Base-by-base conservation (phyloP, 768 basidiomycete genomes). In the Xerocomellus amylosporus region DNA sequence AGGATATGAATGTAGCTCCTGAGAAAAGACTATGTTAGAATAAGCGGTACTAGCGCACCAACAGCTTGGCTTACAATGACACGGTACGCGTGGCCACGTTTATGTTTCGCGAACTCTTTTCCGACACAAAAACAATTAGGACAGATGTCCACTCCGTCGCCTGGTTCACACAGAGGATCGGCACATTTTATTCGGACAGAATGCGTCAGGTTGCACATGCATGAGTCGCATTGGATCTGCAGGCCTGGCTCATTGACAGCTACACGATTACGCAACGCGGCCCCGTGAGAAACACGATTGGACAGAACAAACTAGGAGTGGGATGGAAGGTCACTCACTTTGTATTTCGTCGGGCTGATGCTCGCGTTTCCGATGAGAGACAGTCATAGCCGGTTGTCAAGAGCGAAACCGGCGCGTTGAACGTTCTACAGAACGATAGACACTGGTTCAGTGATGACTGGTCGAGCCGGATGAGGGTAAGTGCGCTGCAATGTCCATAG, bases 131-230 rank as follows among this genome's bases (percentile, higher is more conserved):
- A 98, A 72, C 97, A 98, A 28, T 79, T 67, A 8, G 94, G 93
- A 66, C 97, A 99, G 5, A 99, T 79, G 70, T 99, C 96, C 52
- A 97, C 87, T 17, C 94, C 94, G 41, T 87, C 83, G 24, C 83
- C 79, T 3, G 82, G 80, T 48, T 84, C 86, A 50, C 90, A 93
- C 38, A 73, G 76, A 6, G 83, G 80, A 71, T 91, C 89, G 31
- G 96, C 95, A 68, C 96, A 99, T 73, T 95, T 94, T 68, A 99
- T 93, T 58, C 95, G 88, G 58, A 97, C 85, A n/a, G 91, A 91
- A 68, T 98, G 93, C 4, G 97, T 98, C 61, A 98, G 80, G 73
- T 98, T 93, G 73, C 85, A 82, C 58, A 75, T 75, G 72, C 95
- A 96, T 14, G 83, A 73, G 69, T 94, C 93, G 75, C 93, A 95